Percentiles rank a stretch among this genome's conserved stretches.
Evolutionary conservation across 2,329 filamentous ascomycete genomes (phyloP).

Genomic region (Immersiporthe knoxdaviesiana): DNA sequence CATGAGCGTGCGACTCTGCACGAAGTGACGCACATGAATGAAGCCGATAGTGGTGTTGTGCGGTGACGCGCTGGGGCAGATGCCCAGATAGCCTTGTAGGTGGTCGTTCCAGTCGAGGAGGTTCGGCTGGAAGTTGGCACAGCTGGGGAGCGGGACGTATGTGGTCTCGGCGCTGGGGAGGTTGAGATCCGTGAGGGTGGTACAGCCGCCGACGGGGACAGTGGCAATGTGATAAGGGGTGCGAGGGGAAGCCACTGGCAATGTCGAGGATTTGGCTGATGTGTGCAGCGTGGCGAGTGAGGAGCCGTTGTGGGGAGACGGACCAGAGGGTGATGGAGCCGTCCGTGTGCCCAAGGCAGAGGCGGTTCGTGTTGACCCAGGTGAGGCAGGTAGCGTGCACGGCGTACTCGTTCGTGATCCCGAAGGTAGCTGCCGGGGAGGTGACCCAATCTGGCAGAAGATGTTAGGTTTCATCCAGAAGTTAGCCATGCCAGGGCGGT

Average conservation of each 20-base stretch:
- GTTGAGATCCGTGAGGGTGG: constrained; percentile 56
- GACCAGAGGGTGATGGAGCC: constrained; percentile 62
- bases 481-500: background rate
- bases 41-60: constrained; percentile 58
- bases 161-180: constrained; percentile 57
- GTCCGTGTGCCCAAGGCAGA: constrained; percentile 59
- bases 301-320: constrained; percentile 50
- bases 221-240: constrained; percentile 61
- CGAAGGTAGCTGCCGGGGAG: constrained; percentile 48
- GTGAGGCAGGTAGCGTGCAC: constrained; percentile 56
- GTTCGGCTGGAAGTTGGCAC: constrained; percentile 56
- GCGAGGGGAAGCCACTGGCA: constrained; percentile 58
- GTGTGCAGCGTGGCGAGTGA: constrained; percentile 58
- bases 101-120: constrained; percentile 59
- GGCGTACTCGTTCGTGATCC: constrained; percentile 50
- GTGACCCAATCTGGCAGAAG: constrained; percentile 47
- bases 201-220: constrained; percentile 56
- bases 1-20: constrained; percentile 56
- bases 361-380: constrained; percentile 59
- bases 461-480: constrained; percentile 32
- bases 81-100: constrained; percentile 57
- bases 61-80: constrained; percentile 57
- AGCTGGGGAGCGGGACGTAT: constrained; percentile 52
- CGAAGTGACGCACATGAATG: constrained; percentile 56
- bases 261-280: constrained; percentile 58